A percentile compares a stretch with the other conserved stretches of the same genome.
phyloP scores from a whole-genome alignment of 2,329 filamentous ascomycete species.

The Macroventuria anomochaeta region DNA sequence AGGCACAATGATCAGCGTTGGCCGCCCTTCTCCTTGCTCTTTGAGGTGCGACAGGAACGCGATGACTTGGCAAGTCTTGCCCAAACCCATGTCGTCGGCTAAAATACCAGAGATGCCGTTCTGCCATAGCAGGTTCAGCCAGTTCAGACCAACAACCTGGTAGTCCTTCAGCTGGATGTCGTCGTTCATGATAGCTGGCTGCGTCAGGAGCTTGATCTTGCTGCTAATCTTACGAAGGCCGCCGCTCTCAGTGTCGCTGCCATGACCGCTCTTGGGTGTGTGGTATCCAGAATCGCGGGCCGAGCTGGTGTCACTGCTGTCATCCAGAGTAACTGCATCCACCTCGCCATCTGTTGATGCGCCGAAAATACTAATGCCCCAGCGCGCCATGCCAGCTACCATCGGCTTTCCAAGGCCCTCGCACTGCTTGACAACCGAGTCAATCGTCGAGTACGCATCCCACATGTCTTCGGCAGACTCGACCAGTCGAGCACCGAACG shows the following conservation, averaged over 20 bases:
- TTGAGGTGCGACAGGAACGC: constrained; percentile 85
- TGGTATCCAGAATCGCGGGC: constrained; percentile 71
- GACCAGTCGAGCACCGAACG: constrained; percentile 71
- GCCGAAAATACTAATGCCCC: constrained; percentile 71
- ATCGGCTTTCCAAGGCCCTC: constrained; percentile 74
- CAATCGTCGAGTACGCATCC: constrained; percentile 80
- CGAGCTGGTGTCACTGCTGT: constrained; percentile 47
- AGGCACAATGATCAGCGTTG: constrained; percentile 86
- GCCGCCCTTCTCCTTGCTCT: constrained; percentile 71
- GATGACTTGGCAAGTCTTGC: constrained; percentile 97
- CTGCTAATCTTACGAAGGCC: constrained; percentile 44
- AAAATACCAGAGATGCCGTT: constrained; percentile 85
- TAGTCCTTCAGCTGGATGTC: constrained; percentile 87
- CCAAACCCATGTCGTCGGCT: constrained; percentile 93
- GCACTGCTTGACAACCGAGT: constrained; percentile 79
- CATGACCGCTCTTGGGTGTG: constrained; percentile 58
- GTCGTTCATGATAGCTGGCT: constrained; percentile 79
- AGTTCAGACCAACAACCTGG: constrained; percentile 92
- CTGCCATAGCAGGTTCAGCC: constrained; percentile 84
- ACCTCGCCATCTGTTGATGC: constrained; percentile 66
- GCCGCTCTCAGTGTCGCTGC: constrained; percentile 57
- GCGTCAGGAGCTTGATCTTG: constrained; percentile 60
- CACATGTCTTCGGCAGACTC: constrained; percentile 76
- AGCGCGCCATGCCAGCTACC: constrained; percentile 68
- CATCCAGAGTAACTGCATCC: constrained; percentile 63